A percentile compares a stretch with the other conserved stretches of the same genome.
Conservation (phyloP, 805 yeast genomes). For the Saccharomycopsis amapae region DNA sequence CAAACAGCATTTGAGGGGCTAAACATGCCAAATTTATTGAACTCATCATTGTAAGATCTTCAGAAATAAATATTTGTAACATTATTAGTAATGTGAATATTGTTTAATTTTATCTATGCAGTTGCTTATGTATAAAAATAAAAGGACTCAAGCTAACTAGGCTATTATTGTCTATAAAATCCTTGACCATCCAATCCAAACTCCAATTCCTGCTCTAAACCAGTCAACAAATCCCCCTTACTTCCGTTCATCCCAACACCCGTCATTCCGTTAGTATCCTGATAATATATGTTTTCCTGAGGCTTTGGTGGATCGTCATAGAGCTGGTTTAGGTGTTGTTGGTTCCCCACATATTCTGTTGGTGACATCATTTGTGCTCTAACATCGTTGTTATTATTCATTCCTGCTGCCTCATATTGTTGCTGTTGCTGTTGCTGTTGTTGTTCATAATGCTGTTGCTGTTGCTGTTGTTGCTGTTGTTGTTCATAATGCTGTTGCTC, state of each 20-base stretch:
- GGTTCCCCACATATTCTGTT: constrained; percentile 20
- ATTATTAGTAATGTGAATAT: not conserved
- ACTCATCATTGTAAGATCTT: not conserved
- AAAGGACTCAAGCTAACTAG: no score
- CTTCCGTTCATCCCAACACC: constrained; percentile 2
- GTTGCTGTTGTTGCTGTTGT: constrained; percentile 25
- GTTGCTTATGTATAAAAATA: no score
- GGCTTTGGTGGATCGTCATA: constrained; percentile 50
- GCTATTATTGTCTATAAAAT: constrained; percentile 5
- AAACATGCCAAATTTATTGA: not conserved
- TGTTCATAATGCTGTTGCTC: constrained; percentile 23
- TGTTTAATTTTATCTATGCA: not conserved
- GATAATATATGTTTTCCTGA: constrained; percentile 37
- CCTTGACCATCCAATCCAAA: constrained; percentile 52
- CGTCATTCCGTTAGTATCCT: constrained; percentile 24
- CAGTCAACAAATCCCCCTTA: constrained; percentile 30
- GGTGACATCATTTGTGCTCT: constrained; percentile 24
- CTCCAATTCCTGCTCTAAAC: constrained; percentile 58
- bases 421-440: constrained; percentile 28
- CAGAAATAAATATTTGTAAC: not conserved
- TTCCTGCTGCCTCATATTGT: constrained; percentile 28
- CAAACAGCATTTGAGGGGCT: no score
- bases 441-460: constrained; percentile 26
- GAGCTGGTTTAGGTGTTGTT: constrained; percentile 19
- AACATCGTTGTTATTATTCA: constrained; percentile 21